phyloP scores from a whole-genome alignment of 192 early-diverging fungal species.

The Entomortierella parvispora region DNA sequence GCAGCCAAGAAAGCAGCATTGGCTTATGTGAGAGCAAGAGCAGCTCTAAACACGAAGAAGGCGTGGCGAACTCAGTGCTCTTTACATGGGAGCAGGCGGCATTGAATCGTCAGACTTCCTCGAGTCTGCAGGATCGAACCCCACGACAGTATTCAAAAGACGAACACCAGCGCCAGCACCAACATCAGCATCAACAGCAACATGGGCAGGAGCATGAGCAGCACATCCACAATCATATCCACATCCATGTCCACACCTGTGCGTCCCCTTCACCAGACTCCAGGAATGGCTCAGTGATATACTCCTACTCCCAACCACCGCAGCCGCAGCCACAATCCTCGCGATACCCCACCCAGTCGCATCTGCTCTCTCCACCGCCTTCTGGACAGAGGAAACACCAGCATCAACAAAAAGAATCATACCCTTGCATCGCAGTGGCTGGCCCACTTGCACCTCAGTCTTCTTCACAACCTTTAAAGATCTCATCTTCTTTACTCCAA shows the following conservation, averaged over 20 bases:
- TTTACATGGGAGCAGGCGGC: no score
- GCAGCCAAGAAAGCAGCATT: background rate
- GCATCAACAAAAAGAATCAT: background rate
- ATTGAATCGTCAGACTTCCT: no score
- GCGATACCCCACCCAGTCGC: no score
- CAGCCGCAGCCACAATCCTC: background rate
- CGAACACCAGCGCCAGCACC: background rate
- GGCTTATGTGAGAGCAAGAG: no score
- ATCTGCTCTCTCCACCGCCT: no score
- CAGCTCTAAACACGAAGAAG: background rate
- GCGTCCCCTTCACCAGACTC: background rate
- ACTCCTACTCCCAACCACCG: background rate
- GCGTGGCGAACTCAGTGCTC: background rate
- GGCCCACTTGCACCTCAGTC: slow-evolving; percentile 1
- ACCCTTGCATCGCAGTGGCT: background rate
- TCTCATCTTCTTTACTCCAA: background rate
- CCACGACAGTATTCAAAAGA: slow-evolving; percentile 12
- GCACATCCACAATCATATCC: background rate
- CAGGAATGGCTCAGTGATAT: background rate
- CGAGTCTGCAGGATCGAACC: slow-evolving; percentile 8
- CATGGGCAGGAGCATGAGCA: slow-evolving; percentile 3
- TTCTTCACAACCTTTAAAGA: background rate
- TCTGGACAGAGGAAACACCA: background rate
- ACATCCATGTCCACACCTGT: background rate
- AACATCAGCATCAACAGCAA: background rate